Base-by-base conservation (phyloP, 352 stramenopile species). In the Phytophthora rubi region DNA sequence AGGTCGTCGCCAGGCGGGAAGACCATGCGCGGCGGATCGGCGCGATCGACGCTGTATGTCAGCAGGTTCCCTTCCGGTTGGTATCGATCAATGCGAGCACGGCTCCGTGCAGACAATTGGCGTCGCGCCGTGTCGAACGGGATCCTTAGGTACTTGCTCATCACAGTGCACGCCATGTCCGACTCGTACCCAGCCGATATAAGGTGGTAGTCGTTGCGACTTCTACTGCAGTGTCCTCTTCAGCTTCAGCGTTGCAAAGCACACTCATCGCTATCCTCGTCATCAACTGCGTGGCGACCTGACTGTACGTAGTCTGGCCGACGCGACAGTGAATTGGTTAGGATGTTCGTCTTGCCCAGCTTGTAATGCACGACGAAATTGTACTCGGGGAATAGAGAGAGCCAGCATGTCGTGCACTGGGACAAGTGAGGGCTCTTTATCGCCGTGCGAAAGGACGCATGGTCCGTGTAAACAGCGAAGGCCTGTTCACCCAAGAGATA, bases 321-420 rank as follows among this genome's bases (percentile, higher is more conserved):
- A 0, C 65, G 57, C 4, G 73, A 77, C 1, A 83, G n/a, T 5
- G 42, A 16, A 9, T 49, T 16, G 42, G 42, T 4, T 16, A 49
- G 42, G 10, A 49, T 49, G 10, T 49, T 49, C 5, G 23, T 26
- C 23, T 49, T 49, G 23, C 42, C 23, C 23, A 26, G 23, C 23
- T 26, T 26, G 23, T 26, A 26, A 26, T 26, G 23, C 23, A 26
- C 23, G 23, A 26, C 23, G 23, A 26, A 26, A 26, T 26, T 3
- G 23, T 26, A 26, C 23, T 26, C 23, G 23, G 23, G 23, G 23
- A 26, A 26, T 26, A 26, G 23, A 26, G 23, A 26, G 23, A 26
- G 23, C 23, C 23, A 26, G 23, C 23, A 26, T 26, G 23, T 1
- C 23, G 23, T 26, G 23, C 23, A 26, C 23, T 26, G 23, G 23